Evolutionary conservation across 176 grass and related monocot species (phyloP), one percentile per base, ranked within the genome.

Genomic region (Neostapfia colusana): DNA sequence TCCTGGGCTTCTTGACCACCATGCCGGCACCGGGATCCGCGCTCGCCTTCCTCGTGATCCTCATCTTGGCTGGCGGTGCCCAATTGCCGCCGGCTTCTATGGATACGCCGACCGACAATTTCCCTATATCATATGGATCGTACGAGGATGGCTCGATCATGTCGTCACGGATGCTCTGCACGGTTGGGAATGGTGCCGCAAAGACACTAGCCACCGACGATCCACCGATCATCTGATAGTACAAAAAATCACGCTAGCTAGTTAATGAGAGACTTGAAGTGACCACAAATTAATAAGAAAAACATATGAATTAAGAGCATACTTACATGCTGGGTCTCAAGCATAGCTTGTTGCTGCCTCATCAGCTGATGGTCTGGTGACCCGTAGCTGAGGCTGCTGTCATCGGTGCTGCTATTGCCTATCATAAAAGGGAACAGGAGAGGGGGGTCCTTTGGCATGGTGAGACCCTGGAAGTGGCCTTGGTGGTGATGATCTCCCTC

Each of bases 21-120:
- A 38, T 5, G 35, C 62, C 42, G 14, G 53, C 51, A 38, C 57
- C 54, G 12, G 86, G 74, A 64, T 37, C 64, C 0, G 37, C 62
- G 15, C 77, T 86, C 80, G 73, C 76, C 91, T 95, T 99, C 85
- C 91, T 92, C 70, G 91, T 81, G 72, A 99, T 82, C 72, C 81
- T 83, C 81, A 92, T 87, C 89, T 99, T 99, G 56, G 86, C 56
- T 39, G 89, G 67, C 2, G 91, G 69, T 25, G 63, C 86, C 89
- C 95, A 99, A 65, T 81, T 69, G 9, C 65, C 65, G 7, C 63
- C 70, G 3, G 49, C 46, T 56, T 65, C 64, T 4, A 65, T 11
- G 13, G 21, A 46, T 10, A 63, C 70, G 17, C 66, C 46, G 23
- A 13, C 72, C n/a, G 78, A 80, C 44, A 69, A 77, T 41, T 70